Conservation (phyloP, 768 basidiomycete genomes). For the Boletus patriciae region DNA sequence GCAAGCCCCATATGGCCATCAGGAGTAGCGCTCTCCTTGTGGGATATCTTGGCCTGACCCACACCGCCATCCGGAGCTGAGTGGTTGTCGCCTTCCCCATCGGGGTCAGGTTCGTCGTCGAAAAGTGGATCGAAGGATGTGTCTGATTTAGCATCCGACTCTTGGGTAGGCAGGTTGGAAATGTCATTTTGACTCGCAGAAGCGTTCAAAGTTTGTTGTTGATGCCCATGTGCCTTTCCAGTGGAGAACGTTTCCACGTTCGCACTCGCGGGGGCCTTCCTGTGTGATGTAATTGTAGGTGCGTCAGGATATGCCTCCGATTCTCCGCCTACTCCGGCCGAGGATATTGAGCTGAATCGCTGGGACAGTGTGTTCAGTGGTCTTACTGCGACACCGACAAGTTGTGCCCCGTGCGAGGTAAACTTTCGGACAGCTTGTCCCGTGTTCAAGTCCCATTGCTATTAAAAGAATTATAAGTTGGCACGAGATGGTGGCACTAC, state of each 20-base stretch:
- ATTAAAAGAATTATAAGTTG: conserved; percentile 9
- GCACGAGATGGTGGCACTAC: neutral
- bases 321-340: conserved; percentile 26
- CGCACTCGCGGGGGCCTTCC: conserved; percentile 17
- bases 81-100: conserved; percentile 41
- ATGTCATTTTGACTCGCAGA: conserved; percentile 27
- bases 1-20: conserved; percentile 23
- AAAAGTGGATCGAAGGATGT: conserved; percentile 87
- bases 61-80: conserved; percentile 18
- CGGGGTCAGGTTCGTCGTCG: conserved; percentile 76
- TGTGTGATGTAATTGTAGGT: conserved; percentile 5
- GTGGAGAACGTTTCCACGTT: conserved; percentile 24
- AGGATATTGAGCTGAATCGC: conserved; percentile 27
- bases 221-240: conserved; percentile 17
- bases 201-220: conserved; percentile 15
- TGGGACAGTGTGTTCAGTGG: conserved; percentile 50
- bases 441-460: conserved; percentile 99
- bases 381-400: conserved; percentile 76
- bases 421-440: conserved; percentile 78
- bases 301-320: conserved; percentile 18
- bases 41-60: conserved; percentile 14
- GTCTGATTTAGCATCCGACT: conserved; percentile 71
- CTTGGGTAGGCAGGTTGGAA: conserved; percentile 29
- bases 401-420: conserved; percentile 79
- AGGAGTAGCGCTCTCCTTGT: conserved; percentile 16